A percentile compares a stretch with the other conserved stretches of the same genome.
Conservation (phyloP, 352 stramenopile genomes). For the Globisporangium alternatum region DNA sequence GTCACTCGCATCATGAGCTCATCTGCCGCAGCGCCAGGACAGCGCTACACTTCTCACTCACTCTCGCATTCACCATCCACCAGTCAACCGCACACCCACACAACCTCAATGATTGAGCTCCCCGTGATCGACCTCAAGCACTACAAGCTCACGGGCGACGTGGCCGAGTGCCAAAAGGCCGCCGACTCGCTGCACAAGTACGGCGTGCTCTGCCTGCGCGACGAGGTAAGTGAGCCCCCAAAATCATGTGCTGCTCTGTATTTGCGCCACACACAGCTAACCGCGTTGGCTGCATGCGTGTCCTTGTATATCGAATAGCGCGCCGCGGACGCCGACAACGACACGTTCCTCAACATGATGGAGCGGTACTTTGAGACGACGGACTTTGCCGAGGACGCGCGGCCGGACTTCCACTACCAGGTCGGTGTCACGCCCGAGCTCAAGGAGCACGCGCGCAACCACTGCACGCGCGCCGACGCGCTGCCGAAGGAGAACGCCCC, state of each 20-base stretch:
- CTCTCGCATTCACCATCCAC: constrained; percentile 13
- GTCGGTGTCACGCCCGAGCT: constrained; percentile 87
- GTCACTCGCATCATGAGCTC: background rate
- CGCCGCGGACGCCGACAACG: constrained; percentile 68
- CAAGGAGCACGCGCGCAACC: constrained; percentile 84
- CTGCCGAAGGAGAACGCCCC: constrained; percentile 62
- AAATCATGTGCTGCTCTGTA: background rate
- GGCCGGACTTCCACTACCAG: constrained; percentile 87
- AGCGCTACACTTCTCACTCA: background rate
- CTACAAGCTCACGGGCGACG: constrained; percentile 73
- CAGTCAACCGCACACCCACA: constrained; percentile 10
- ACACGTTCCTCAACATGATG: constrained; percentile 92
- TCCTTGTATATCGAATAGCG: constrained; percentile 27
- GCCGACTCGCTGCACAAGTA: constrained; percentile 85
- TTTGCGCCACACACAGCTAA: too few species aligned
- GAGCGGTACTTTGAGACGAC: constrained; percentile 90
- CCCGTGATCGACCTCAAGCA: constrained; percentile 79
- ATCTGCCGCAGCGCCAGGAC: background rate
- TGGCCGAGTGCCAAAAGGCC: constrained; percentile 66
- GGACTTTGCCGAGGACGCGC: constrained; percentile 87
- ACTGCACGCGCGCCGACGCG: constrained; percentile 62
- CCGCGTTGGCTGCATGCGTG: background rate
- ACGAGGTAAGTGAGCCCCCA: constrained; percentile 36
- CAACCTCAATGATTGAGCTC: constrained; percentile 59
- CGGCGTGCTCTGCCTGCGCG: constrained; percentile 78